These are phyloP conservation scores for Ogataea angusta DNA, from an alignment of 805 yeast genomes.

Conservation along the genomic window DNA sequence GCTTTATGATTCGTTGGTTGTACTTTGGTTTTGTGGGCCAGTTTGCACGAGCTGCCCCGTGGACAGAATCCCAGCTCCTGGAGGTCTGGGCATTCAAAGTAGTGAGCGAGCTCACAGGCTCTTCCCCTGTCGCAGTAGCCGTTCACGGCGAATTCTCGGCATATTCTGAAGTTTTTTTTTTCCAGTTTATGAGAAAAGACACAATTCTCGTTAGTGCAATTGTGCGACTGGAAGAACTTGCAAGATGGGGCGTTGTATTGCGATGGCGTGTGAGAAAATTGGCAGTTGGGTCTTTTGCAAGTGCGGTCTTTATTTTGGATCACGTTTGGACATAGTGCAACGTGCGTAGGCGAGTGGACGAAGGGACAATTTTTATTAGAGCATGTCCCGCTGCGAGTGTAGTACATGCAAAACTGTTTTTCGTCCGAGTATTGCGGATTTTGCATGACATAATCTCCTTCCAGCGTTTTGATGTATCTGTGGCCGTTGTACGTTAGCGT, in stretches of 20 bases:
- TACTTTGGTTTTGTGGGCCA: slow-evolving; percentile 41
- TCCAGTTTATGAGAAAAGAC: slow-evolving; percentile 48
- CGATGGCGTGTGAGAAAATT: slow-evolving; percentile 52
- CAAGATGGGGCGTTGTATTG: slow-evolving; percentile 65
- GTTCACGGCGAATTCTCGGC: slow-evolving; percentile 64
- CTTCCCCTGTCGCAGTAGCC: slow-evolving; percentile 68
- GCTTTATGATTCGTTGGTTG: slow-evolving; percentile 6
- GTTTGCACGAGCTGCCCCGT: slow-evolving; percentile 47
- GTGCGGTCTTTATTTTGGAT: slow-evolving; percentile 37
- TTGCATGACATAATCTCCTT: slow-evolving; percentile 26
- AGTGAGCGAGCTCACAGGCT: slow-evolving; percentile 55
- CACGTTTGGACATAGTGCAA: slow-evolving; percentile 51
- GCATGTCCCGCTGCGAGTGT: slow-evolving; percentile 44
- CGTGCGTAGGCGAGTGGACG: slow-evolving; percentile 47
- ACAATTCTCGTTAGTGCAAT: slow-evolving; percentile 49
- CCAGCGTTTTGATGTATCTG: slow-evolving; percentile 21
- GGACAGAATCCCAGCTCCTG: slow-evolving; percentile 60
- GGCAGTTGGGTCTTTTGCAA: slow-evolving; percentile 50
- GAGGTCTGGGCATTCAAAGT: slow-evolving; percentile 67
- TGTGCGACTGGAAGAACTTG: slow-evolving; percentile 43
- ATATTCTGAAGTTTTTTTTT: slow-evolving; percentile 37
- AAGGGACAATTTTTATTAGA: slow-evolving; percentile 53
- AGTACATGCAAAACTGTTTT: slow-evolving; percentile 26
- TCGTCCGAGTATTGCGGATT: slow-evolving; percentile 5
- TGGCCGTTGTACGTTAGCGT: slow-evolving; percentile 13